A percentile compares a stretch with the other conserved stretches of the same genome.
Conservation (phyloP, 345 rosid genomes). For the Pistacia integerrima region DNA sequence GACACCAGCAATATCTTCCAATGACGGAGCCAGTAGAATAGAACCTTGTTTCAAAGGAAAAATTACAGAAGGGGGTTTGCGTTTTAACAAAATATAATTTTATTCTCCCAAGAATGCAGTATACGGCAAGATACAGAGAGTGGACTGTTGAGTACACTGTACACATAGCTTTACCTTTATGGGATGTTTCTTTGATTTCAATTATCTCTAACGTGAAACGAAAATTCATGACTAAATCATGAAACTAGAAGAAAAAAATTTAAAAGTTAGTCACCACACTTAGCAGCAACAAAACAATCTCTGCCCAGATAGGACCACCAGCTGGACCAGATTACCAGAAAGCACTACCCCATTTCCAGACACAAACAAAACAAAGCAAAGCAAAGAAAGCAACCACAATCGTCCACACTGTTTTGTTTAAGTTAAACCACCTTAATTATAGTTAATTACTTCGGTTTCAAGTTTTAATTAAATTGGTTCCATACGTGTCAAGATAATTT, state of each 20-base stretch:
- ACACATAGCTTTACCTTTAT: neutral
- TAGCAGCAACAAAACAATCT: neutral
- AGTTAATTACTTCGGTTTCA: conserved; percentile 24
- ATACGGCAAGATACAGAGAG: neutral
- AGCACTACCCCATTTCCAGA: neutral
- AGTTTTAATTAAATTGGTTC: neutral
- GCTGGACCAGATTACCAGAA: conserved; percentile 16
- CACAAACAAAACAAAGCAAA: neutral
- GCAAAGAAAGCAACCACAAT: neutral
- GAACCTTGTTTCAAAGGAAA: neutral
- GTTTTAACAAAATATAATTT: neutral
- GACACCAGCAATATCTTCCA: too few relatives aligned
- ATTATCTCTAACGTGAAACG: conserved; percentile 5
- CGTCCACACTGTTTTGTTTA: neutral
- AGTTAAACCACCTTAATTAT: conserved; percentile 11
- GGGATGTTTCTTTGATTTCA: neutral
- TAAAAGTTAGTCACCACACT: too few relatives aligned
- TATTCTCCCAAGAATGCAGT: conserved; percentile 4
- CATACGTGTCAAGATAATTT: neutral
- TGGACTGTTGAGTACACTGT: too few relatives aligned
- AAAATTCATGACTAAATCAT: conserved; percentile 7
- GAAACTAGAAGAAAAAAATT: conserved; percentile 2
- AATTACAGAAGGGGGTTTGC: neutral
- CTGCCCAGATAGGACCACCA: conserved; percentile 28
- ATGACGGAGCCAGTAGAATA: too few relatives aligned